Evolutionary conservation across 768 basidiomycete genomes (phyloP), one percentile per base, ranked within the genome.

Genomic region (Hygrocybe punicea): DNA sequence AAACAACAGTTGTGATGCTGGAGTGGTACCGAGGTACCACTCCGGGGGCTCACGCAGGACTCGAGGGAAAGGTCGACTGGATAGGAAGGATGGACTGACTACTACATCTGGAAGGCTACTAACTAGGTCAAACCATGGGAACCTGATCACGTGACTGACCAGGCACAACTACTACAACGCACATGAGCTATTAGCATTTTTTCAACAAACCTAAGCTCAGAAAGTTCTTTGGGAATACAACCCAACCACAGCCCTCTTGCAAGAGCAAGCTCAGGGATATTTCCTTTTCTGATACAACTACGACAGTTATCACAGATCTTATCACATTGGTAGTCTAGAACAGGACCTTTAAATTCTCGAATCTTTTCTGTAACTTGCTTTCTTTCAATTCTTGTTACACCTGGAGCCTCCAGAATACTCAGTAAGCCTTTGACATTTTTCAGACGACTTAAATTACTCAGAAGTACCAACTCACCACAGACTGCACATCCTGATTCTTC

Each of bases 231-330:
- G 4, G 69, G 73, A 6, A 72, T 62, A 17, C 67, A 58, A 9
- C 73, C 73, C 6, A 75, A 4, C 71, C 72, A 74, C 4, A 72
- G 53, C 0, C 69, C 68, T 54, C 69, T 73, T 0, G 66, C 70
- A 11, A 75, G 50, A 2, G 69, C 56, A 53, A 47, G 25, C 17
- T 23, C 19, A 14, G 62, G 62, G 9, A 58, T 23, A 21, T 24
- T 48, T 8, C 42, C 45, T 25, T 57, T 61, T 2, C 24, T 51
- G 21, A 61, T 17, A 21, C n/a, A 25, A 13, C 4, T 14, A 2
- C 45, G n/a, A 54, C 60, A 61, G 6, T 21, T 13, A 6, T 51
- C 25, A 55, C 64, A 65, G 4, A 65, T 53, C 10, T 35, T 6
- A 21, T 53, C 11, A 35, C 58, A 63, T 1, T 14, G 11, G 5